Conservation (phyloP, 2,329 filamentous ascomycete species). For the Sphaceloma murrayae region DNA sequence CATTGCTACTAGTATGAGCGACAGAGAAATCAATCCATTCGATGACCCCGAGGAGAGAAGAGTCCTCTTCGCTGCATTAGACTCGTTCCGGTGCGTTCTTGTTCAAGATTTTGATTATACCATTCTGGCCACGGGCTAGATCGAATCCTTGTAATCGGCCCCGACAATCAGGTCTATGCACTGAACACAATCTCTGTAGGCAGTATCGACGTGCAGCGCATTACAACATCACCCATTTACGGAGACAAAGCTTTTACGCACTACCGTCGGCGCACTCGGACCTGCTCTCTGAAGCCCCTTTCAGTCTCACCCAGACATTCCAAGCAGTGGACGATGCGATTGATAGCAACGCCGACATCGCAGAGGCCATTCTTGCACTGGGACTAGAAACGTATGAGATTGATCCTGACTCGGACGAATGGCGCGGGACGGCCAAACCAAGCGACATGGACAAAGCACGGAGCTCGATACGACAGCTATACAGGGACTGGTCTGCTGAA, state of each 20-base stretch:
- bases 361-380: constrained; percentile 63
- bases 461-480: constrained; percentile 87
- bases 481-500: constrained; percentile 83
- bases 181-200: constrained; percentile 20
- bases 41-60: constrained; percentile 69
- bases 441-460: constrained; percentile 81
- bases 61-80: constrained; percentile 71
- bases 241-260: constrained; percentile 87
- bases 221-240: constrained; percentile 80
- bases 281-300: constrained; percentile 69
- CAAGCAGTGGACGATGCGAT: constrained; percentile 77
- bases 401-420: constrained; percentile 41
- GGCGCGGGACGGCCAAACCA: constrained; percentile 61
- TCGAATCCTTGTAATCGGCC: not conserved
- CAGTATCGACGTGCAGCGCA: constrained; percentile 72
- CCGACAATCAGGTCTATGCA: not conserved
- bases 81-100: constrained; percentile 71
- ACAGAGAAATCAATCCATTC: constrained; percentile 54
- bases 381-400: constrained; percentile 60
- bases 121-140: not conserved
- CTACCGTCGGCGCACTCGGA: constrained; percentile 76
- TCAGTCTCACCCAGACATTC: constrained; percentile 71
- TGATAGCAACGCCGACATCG: constrained; percentile 74
- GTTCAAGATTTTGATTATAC: not conserved
- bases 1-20: constrained; percentile 37